Evolutionary conservation across 2,329 filamentous ascomycete genomes (phyloP), one percentile per base, ranked within the genome.

Genomic region (Trichophyton equinum): DNA sequence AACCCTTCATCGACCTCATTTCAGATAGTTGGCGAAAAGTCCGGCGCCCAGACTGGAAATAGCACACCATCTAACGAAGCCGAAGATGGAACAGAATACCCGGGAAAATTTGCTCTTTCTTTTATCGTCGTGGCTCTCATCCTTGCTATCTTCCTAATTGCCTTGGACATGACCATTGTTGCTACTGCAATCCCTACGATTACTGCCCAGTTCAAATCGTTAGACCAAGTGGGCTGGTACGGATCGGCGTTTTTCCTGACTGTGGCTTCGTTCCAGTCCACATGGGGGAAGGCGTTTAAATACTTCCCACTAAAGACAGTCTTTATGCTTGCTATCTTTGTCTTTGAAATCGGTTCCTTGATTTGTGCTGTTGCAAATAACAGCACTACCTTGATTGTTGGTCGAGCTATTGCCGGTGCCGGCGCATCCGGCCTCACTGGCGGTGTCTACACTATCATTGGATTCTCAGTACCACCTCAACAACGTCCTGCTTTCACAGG

Each of bases 201-300:
- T 57, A 72, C 73, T 2, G 65, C 72, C 40, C 65, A 72, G 22
- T 74, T 74, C 61, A 64, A 74, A 55, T 70, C 69, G 25, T 63
- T 73, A 9, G 63, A 62, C 5, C 70, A 74, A 63, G 68, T 74
- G 44, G 70, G 71, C 22, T 74, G 72, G 72, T 74, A 74, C 64
- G 72, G 67, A 6, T 70, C 67, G 13, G 64, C 69, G 3, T 74
- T 72, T 61, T 64, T 72, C 44, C 62, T 74, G 27, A 69, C 71
- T 2, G 63, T 64, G 57, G 66, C 65, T 18, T 63, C 65, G 3
- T 69, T 69, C 44, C 67, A 70, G 53, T 69, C 70, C n/a, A 59
- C 70, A n/a, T 69, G 67, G 57, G 76, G 76, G 59, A 74, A 74
- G 22, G 62, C 77, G 22, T 78, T 77, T 47, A 72, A 70, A 2